Base-by-base conservation (phyloP, 2,329 filamentous ascomycete species). In the Mollisiaceae sp. region DNA sequence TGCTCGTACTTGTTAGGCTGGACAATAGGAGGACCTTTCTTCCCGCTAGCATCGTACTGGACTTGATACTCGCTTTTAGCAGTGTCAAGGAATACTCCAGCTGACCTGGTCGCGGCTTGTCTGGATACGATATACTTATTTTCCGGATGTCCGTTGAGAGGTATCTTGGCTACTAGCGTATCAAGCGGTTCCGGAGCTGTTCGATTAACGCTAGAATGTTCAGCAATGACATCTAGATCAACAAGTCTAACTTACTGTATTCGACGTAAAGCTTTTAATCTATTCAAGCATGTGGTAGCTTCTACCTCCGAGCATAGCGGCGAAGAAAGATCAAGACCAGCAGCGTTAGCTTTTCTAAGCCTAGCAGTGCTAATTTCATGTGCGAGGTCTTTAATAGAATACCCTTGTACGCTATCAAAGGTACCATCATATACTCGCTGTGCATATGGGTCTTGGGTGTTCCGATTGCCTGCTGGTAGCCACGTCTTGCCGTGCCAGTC, bases 61-160 rank as follows among this genome's bases (percentile, higher is more conserved):
- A 73, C 71, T 24, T 62, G 64, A 2, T 66, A 59, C 35, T 62
- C 57, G 5, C 61, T 58, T 14, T 39, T 58, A 0, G 24, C 8
- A 0, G 35, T 4, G 14, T 59, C 50, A 5, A 14, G 5, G 2
- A 27, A 52, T 2, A 71, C 62, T 9, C 66, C 65, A 14, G 59
- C 36, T 4, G 65, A 66, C 1, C 2, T 35, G 8, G 11, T 1
- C n/a, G 62, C 62, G 35, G 38, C 52, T 0, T 63, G 55, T 54
- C 52, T 50, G 8, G 65, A 67, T 0, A 62, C 32, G 2, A 73
- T 65, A 58, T 71, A 74, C 54, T 70, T 73, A 39, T 73, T 73
- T 43, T 75, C 73, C 22, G 73, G 73, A 52, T 73, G 72, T 4
- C 73, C 71, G 45, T n/a, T 67, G 2, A 67, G 58, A 18, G 73